Evolutionary conservation across 768 basidiomycete species (phyloP).

Genomic region (Suillus ampliporus): DNA sequence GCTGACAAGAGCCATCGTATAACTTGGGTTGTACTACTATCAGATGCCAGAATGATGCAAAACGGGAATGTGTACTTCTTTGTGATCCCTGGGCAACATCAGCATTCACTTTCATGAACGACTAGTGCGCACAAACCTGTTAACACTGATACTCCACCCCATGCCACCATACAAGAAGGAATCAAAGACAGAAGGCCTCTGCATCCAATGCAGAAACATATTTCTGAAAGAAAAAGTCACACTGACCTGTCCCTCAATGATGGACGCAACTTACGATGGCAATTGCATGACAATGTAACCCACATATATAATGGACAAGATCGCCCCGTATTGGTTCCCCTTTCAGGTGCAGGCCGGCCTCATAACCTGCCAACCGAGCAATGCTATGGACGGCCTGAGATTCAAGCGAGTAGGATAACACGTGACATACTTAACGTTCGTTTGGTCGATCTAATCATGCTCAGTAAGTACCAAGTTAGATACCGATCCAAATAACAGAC

Average conservation of each 20-base stretch:
- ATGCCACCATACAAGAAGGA: constrained; percentile 32
- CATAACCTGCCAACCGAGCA: constrained; percentile 30
- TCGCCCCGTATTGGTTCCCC: constrained; percentile 29
- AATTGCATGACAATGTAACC: constrained; percentile 29
- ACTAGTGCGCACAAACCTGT: constrained; percentile 35
- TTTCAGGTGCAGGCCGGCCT: constrained; percentile 27
- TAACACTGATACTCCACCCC: constrained; percentile 44
- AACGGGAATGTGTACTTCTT: constrained; percentile 3
- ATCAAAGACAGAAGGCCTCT: constrained; percentile 34
- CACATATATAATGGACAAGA: constrained; percentile 19
- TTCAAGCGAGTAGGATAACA: background rate
- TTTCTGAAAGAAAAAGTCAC: constrained; percentile 20
- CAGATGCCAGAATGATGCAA: background rate
- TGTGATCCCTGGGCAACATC: constrained; percentile 1
- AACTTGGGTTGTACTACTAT: constrained; percentile 8
- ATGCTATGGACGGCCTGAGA: constrained; percentile 2
- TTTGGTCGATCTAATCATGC: constrained; percentile 13
- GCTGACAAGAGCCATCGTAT: constrained; percentile 32
- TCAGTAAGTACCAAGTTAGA: background rate
- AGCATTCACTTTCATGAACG: background rate
- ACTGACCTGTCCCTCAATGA: background rate
- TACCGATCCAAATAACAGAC: background rate
- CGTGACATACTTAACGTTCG: constrained; percentile 5
- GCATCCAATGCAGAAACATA: constrained; percentile 38
- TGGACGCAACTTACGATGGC: constrained; percentile 15